Evolutionary conservation across 176 grass and related monocot species (phyloP).

Genomic region (Miscanthus lutarioriparius): DNA sequence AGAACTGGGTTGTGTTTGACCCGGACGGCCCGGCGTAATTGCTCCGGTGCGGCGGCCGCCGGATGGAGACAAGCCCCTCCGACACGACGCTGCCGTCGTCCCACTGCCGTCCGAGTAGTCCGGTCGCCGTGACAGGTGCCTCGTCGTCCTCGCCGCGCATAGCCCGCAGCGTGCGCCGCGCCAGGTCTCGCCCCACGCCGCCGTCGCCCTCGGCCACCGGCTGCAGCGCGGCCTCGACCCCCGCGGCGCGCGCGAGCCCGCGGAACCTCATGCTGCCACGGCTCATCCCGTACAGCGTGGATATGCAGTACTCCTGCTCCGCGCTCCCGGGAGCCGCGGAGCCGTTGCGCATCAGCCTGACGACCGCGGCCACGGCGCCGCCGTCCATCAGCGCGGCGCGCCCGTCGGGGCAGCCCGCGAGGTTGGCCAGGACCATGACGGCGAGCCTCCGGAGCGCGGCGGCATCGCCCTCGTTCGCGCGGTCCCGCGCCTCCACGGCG

Average conservation of each 20-base stretch:
- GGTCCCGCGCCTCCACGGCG: slow-evolving; percentile 31
- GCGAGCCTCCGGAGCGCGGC: slow-evolving; percentile 53
- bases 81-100: slow-evolving; percentile 58
- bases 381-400: slow-evolving; percentile 74
- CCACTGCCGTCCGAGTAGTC: slow-evolving; percentile 27
- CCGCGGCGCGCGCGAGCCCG: slow-evolving; percentile 61
- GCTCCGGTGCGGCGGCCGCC: slow-evolving; percentile 40
- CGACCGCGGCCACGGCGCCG: slow-evolving; percentile 56
- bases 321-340: slow-evolving; percentile 22
- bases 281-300: slow-evolving; percentile 68
- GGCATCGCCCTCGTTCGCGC: slow-evolving; percentile 29
- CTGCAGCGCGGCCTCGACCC: slow-evolving; percentile 55
- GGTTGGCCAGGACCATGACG: slow-evolving; percentile 73
- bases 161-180: slow-evolving; percentile 56
- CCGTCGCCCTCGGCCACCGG: slow-evolving; percentile 47
- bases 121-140: neutral
- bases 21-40: slow-evolving; percentile 42
- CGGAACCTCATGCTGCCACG: slow-evolving; percentile 77
- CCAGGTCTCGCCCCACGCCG: slow-evolving; percentile 62
- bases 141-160: slow-evolving; percentile 69
- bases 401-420: slow-evolving; percentile 61
- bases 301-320: slow-evolving; percentile 75
- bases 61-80: slow-evolving; percentile 57
- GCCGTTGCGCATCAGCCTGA: slow-evolving; percentile 44
- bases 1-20: slow-evolving; percentile 63